phyloP scores from a whole-genome alignment of 495 filamentous ascomycete species.

The Chaetomium tenue region DNA sequence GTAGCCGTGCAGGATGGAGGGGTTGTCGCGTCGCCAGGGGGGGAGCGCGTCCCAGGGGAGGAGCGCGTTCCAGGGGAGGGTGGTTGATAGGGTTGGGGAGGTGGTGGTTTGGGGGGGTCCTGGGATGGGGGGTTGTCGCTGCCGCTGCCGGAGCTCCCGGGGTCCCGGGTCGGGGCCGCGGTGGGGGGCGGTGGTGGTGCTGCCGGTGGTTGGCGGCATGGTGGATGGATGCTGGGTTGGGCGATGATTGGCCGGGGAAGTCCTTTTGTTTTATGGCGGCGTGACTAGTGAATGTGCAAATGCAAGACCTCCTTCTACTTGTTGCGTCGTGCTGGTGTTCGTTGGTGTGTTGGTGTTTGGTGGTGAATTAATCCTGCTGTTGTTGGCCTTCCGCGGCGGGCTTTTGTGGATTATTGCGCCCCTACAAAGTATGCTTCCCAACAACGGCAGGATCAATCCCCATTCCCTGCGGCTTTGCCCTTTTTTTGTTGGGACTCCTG shows the following conservation, averaged over 20 bases:
- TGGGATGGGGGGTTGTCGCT: conserved; percentile 6
- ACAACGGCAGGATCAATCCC: not conserved
- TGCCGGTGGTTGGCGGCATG: conserved; percentile 7
- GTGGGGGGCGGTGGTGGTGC: not conserved
- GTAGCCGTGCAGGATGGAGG: conserved; percentile 45
- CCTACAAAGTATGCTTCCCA: not conserved
- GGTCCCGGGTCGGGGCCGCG: not conserved
- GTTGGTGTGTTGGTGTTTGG: not conserved
- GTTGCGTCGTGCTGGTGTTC: not conserved
- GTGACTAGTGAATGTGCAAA: not conserved
- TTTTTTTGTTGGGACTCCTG: conserved; percentile 23
- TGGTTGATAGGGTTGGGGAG: conserved; percentile 18
- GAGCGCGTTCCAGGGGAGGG: conserved; percentile 31
- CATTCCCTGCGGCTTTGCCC: not conserved
- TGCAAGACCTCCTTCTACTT: not conserved
- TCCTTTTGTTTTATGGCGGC: not conserved
- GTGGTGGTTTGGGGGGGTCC: conserved; percentile 31
- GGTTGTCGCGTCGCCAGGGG: conserved; percentile 49
- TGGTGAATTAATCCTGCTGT: not conserved
- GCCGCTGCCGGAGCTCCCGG: conserved; percentile 20
- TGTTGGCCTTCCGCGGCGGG: not conserved
- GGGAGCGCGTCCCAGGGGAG: conserved; percentile 47
- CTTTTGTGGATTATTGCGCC: not conserved
- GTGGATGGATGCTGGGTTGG: not conserved
- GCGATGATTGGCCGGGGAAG: no score